Conservation (phyloP, 2,329 filamentous ascomycete species). For the Allantophomopsis cytisporea region DNA sequence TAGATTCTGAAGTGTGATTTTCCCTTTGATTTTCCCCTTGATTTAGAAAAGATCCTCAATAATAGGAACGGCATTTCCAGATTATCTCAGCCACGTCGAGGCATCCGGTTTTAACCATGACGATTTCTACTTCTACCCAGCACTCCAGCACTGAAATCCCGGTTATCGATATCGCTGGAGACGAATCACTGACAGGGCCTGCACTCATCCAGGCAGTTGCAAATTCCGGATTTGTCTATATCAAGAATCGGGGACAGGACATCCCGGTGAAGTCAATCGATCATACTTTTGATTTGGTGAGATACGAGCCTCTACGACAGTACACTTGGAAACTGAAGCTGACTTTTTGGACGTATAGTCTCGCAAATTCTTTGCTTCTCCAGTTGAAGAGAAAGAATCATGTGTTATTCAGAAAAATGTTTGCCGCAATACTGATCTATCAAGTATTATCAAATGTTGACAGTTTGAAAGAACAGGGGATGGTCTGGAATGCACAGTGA, state of each 20-base stretch:
- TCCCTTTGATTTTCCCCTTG: no score
- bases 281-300: conserved; percentile 61
- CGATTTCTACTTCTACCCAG: no score
- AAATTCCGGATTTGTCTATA: conserved; percentile 80
- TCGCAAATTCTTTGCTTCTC: conserved; percentile 57
- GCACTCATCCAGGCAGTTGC: conserved; percentile 68
- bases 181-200: conserved; percentile 39
- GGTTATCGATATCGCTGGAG: conserved; percentile 65
- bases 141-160: conserved; percentile 38
- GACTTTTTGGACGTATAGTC: conserved; percentile 32
- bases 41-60: no score
- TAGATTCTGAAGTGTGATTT: no score
- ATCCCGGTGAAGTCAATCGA: conserved; percentile 56
- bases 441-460: background rate
- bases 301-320: no score
- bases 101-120: no score
- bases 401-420: conserved; percentile 59
- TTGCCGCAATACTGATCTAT: conserved; percentile 6
- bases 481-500: conserved; percentile 85
- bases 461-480: conserved; percentile 59
- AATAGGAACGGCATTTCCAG: no score
- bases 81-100: no score
- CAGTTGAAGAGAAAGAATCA: conserved; percentile 55
- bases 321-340: conserved; percentile 6
- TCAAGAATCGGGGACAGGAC: conserved; percentile 59